These are phyloP conservation scores for Gautieria morchelliformis DNA, from an alignment of 768 basidiomycete genomes.

Conservation along the genomic window DNA sequence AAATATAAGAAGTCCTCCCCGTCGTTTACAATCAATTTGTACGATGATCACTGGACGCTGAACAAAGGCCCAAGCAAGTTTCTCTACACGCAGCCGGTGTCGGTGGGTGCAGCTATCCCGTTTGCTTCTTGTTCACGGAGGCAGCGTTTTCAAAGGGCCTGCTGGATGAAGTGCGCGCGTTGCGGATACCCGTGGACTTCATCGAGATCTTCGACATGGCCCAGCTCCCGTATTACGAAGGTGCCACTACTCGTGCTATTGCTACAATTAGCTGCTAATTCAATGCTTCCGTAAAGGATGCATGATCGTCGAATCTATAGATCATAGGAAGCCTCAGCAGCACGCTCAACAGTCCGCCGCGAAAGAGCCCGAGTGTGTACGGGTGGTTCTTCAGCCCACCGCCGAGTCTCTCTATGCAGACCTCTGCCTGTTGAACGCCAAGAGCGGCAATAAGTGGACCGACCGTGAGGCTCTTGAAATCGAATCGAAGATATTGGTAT, in stretches of 20 bases:
- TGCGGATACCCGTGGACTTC: slow-evolving; percentile 80
- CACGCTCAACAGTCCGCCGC: slow-evolving; percentile 6
- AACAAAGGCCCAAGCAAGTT: slow-evolving; percentile 71
- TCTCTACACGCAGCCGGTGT: slow-evolving; percentile 68
- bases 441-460: slow-evolving; percentile 48
- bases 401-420: slow-evolving; percentile 74
- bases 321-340: slow-evolving; percentile 54
- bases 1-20: slow-evolving; percentile 47
- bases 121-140: background rate
- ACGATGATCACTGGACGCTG: slow-evolving; percentile 74
- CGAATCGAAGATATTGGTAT: slow-evolving; percentile 70
- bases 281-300: slow-evolving; percentile 42
- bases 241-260: slow-evolving; percentile 25
- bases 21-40: slow-evolving; percentile 71
- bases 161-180: slow-evolving; percentile 73
- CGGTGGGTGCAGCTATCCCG: slow-evolving; percentile 27
- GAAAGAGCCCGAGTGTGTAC: slow-evolving; percentile 55
- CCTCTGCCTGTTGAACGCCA: slow-evolving; percentile 59
- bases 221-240: slow-evolving; percentile 75
- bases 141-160: slow-evolving; percentile 41
- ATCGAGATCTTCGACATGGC: slow-evolving; percentile 69
- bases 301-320: slow-evolving; percentile 75
- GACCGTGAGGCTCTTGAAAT: slow-evolving; percentile 65
- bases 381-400: slow-evolving; percentile 70
- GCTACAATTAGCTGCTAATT: slow-evolving; percentile 12